Conservation (phyloP, 331 rosid species). For the Acacia pycnantha region DNA sequence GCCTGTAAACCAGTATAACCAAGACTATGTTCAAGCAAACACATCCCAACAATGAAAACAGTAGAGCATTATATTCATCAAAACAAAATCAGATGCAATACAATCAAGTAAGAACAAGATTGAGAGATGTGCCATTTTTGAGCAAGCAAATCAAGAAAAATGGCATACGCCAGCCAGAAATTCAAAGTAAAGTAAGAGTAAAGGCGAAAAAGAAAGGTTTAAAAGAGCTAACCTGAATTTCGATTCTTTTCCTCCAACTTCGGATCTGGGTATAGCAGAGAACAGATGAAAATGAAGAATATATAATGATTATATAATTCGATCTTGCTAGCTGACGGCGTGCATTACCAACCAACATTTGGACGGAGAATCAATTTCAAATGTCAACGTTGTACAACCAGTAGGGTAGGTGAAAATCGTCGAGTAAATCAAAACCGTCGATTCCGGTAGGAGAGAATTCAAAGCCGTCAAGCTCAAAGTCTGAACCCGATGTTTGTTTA, state of each 20-base stretch:
- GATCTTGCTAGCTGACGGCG: slow-evolving; percentile 17
- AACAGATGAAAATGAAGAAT: slow-evolving; percentile 18
- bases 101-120: not conserved
- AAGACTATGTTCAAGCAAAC: slow-evolving; percentile 15
- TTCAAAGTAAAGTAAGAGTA: not conserved
- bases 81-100: slow-evolving; percentile 2
- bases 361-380: not conserved
- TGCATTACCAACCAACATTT: slow-evolving; percentile 21
- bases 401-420: slow-evolving; percentile 22
- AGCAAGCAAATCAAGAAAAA: not conserved
- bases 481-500: not conserved
- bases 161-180: not conserved
- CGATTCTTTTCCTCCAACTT: slow-evolving; percentile 1
- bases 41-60: not conserved
- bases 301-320: not conserved
- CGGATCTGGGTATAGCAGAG: slow-evolving; percentile 23
- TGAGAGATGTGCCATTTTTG: not conserved
- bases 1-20: slow-evolving; percentile 7
- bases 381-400: slow-evolving; percentile 22
- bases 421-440: slow-evolving; percentile 16
- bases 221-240: slow-evolving; percentile 24
- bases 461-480: not conserved
- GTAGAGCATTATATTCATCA: not conserved
- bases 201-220: not conserved
- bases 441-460: not conserved